phyloP scores from a whole-genome alignment of 2,329 filamentous ascomycete species.

The Neofusicoccum sp. region DNA sequence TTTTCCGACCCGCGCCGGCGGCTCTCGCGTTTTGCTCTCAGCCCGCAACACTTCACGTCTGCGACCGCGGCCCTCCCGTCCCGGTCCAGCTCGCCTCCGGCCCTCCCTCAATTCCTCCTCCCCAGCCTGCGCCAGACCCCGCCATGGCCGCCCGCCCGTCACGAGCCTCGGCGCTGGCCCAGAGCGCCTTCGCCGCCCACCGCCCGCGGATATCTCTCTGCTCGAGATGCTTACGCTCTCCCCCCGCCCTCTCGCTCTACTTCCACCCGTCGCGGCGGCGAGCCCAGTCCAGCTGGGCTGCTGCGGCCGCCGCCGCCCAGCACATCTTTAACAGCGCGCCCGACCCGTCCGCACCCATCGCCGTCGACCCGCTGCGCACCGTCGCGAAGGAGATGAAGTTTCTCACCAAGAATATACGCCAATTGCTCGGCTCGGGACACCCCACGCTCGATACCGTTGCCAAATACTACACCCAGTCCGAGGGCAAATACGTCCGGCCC shows the following conservation, averaged over 20 bases:
- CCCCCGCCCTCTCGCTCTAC: slow-evolving; percentile 30
- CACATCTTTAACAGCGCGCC: slow-evolving; percentile 67
- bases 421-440: slow-evolving; percentile 91
- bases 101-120: neutral
- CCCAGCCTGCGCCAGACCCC: neutral
- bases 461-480: slow-evolving; percentile 96
- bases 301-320: slow-evolving; percentile 68
- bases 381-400: slow-evolving; percentile 98
- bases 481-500: slow-evolving; percentile 95
- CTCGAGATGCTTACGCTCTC: slow-evolving; percentile 32
- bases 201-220: slow-evolving; percentile 29
- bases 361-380: slow-evolving; percentile 82
- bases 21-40: slow-evolving; percentile 12
- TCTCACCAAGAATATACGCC: slow-evolving; percentile 87
- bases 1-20: slow-evolving; percentile 20
- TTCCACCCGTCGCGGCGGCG: slow-evolving; percentile 47
- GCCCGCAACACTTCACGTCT: slow-evolving; percentile 17
- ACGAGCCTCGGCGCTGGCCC: slow-evolving; percentile 37
- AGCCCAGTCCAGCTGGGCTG: slow-evolving; percentile 70
- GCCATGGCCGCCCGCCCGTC: slow-evolving; percentile 35
- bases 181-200: slow-evolving; percentile 30
- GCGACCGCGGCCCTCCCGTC: slow-evolving; percentile 5
- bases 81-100: slow-evolving; percentile 9
- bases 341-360: slow-evolving; percentile 67
- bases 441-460: slow-evolving; percentile 92